Evolutionary conservation across 2,329 filamentous ascomycete genomes (phyloP).

Genomic region (Pyricularia grisea): DNA sequence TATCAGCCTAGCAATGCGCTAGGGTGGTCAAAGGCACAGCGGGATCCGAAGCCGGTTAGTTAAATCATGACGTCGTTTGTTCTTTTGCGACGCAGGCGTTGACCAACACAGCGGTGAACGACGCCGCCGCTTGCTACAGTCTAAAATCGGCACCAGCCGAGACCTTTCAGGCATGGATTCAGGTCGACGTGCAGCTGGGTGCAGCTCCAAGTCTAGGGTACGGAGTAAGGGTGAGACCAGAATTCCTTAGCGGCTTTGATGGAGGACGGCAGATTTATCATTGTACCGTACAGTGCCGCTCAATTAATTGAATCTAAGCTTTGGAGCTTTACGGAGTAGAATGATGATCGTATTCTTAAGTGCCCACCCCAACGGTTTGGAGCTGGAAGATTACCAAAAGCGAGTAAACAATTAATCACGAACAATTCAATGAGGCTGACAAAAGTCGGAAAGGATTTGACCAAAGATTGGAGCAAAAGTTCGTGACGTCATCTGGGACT

Average conservation of each 20-base stretch:
- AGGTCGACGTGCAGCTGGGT: background rate
- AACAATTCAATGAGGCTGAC: background rate
- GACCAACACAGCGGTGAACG: background rate
- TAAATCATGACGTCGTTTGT: background rate
- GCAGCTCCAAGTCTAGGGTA: background rate
- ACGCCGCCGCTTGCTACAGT: background rate
- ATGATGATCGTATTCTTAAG: background rate
- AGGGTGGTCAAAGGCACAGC: background rate
- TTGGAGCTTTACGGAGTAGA: no score
- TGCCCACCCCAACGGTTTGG: background rate
- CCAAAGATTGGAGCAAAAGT: background rate
- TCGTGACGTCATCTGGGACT: background rate
- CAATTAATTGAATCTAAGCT: background rate
- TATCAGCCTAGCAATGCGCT: background rate
- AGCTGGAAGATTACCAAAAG: background rate
- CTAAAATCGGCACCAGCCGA: background rate
- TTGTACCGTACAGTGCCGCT: background rate
- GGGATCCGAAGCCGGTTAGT: background rate
- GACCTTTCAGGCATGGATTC: background rate
- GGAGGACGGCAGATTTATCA: background rate
- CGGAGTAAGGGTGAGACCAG: background rate
- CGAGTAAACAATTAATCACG: background rate
- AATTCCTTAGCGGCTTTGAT: background rate
- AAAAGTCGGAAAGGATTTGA: background rate
- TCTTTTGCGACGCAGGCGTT: background rate